Conservation (phyloP, 768 basidiomycete genomes). For the Suillus fuscotomentosus region DNA sequence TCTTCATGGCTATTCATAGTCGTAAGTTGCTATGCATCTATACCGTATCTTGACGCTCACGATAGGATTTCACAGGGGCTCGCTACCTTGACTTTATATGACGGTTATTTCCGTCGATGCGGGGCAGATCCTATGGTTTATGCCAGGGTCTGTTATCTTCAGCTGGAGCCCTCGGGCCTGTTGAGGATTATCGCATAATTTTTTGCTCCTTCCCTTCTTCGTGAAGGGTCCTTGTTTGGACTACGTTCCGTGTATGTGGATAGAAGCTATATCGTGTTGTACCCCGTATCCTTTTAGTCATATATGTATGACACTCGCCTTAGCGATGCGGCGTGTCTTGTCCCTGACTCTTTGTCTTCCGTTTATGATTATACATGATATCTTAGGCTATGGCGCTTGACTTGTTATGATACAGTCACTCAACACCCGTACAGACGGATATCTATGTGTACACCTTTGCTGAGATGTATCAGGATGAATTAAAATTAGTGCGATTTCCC, state of each 20-base stretch:
- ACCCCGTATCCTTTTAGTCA: neutral
- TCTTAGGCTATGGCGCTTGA: neutral
- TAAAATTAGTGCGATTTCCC: too few species aligned
- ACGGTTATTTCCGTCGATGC: neutral
- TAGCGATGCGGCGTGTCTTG: neutral
- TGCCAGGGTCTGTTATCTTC: neutral
- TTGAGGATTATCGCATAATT: slow-evolving; percentile 29
- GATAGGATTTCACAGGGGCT: neutral
- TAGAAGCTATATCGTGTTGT: neutral
- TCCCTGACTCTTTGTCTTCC: neutral
- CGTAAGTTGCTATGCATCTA: neutral
- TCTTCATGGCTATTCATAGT: too few species aligned
- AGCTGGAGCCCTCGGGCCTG: slow-evolving; percentile 5
- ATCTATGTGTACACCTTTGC: neutral
- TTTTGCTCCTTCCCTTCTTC: slow-evolving; percentile 34
- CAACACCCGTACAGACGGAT: neutral
- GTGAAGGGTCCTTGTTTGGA: slow-evolving; percentile 22
- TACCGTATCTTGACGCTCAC: neutral
- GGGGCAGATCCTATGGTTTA: neutral
- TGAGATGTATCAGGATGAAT: too few species aligned
- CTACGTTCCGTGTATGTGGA: neutral
- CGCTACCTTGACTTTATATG: neutral
- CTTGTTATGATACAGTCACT: too few species aligned
- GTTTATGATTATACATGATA: neutral
- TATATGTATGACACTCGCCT: neutral